phyloP scores from a whole-genome alignment of 176 grass and related monocot species.

The Cenchrus fungigraminus region DNA sequence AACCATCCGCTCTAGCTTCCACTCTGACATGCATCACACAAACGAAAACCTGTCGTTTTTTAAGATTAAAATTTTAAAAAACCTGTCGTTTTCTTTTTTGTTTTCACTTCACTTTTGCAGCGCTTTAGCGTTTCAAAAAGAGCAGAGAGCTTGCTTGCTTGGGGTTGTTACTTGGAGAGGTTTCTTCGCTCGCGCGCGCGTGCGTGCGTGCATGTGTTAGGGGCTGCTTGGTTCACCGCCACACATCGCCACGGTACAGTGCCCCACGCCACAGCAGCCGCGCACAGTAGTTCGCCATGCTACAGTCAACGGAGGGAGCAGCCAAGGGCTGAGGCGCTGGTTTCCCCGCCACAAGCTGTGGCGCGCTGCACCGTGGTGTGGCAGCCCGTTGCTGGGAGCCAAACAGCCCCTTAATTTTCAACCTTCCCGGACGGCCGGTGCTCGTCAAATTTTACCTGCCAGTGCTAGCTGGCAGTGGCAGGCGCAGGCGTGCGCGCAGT shows the following conservation, averaged over 20 bases:
- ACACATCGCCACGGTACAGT: no score
- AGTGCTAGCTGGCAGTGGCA: neutral
- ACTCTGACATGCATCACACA: slow-evolving; percentile 3
- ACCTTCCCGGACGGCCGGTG: neutral
- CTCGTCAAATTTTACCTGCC: slow-evolving; percentile 18
- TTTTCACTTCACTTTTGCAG: neutral
- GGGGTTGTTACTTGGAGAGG: neutral
- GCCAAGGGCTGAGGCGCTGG: no score
- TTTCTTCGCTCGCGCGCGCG: neutral
- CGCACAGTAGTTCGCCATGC: no score
- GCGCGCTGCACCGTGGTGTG: no score
- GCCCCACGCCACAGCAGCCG: no score
- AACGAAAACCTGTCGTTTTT: neutral
- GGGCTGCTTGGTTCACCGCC: no score
- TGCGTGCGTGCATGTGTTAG: neutral
- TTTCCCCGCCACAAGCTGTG: no score
- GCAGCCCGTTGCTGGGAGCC: no score
- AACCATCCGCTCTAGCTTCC: neutral
- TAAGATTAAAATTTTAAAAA: neutral
- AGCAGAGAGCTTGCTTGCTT: neutral
- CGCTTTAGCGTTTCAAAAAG: neutral
- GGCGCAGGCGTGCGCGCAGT: neutral
- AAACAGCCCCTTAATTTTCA: neutral
- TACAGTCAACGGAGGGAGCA: no score
- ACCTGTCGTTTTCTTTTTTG: no score